phyloP scores from a whole-genome alignment of 2,329 filamentous ascomycete species.

The Ophiostoma tasmaniense region DNA sequence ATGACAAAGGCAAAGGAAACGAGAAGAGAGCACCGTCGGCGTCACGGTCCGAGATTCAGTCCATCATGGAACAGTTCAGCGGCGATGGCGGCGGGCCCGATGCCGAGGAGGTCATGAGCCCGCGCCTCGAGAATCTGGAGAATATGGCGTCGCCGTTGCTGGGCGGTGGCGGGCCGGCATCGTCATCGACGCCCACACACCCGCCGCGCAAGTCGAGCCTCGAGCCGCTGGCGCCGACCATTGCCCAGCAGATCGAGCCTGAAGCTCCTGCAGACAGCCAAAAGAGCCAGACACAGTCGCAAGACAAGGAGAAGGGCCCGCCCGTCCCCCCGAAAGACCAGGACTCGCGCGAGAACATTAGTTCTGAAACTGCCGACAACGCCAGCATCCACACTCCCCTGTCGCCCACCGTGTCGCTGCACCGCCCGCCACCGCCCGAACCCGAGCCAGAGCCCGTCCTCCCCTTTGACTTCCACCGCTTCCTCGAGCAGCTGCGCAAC shows the following conservation, averaged over 20 bases:
- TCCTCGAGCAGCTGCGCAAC: conserved; percentile 89
- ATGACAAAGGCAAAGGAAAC: background rate
- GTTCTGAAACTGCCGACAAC: conserved; percentile 9
- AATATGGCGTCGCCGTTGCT: conserved; percentile 66
- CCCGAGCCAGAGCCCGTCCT: conserved; percentile 72
- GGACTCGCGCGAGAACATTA: conserved; percentile 26
- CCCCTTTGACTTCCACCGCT: conserved; percentile 95
- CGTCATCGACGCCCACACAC: conserved; percentile 48
- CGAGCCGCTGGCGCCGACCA: conserved; percentile 53
- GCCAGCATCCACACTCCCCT: conserved; percentile 27
- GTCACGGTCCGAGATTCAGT: conserved; percentile 82
- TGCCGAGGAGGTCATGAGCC: conserved; percentile 85
- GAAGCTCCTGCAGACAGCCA: background rate
- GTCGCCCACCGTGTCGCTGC: conserved; percentile 42
- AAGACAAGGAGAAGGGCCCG: conserved; percentile 37
- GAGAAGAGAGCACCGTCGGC: background rate
- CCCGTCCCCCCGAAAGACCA: conserved; percentile 54
- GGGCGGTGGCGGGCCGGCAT: conserved; percentile 47
- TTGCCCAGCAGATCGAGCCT: conserved; percentile 34
- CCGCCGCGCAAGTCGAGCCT: conserved; percentile 82
- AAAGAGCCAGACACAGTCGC: conserved; percentile 1
- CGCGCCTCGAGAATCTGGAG: conserved; percentile 65
- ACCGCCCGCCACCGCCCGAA: conserved; percentile 62
- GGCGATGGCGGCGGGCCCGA: conserved; percentile 62
- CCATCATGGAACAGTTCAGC: conserved; percentile 94